phyloP scores from a whole-genome alignment of 2,329 filamentous ascomycete species.

The Arthrobotrys megalospora region DNA sequence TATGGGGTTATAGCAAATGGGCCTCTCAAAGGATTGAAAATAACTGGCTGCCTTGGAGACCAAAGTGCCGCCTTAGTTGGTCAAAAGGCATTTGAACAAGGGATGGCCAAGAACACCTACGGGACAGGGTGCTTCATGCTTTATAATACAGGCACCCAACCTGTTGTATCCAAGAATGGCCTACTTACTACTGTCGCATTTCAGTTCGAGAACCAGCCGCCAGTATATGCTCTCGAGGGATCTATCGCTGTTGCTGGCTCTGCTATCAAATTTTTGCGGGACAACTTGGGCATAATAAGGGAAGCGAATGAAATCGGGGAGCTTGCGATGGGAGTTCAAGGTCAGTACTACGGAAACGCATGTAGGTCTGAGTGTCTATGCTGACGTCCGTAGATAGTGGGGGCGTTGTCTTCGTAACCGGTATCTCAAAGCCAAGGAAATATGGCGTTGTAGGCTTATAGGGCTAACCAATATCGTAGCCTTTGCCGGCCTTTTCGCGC shows the following conservation, averaged over 20 bases:
- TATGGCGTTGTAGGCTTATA: not conserved
- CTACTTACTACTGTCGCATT: conserved; percentile 90
- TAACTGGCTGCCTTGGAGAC: conserved; percentile 88
- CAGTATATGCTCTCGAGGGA: conserved; percentile 83
- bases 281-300: conserved; percentile 76
- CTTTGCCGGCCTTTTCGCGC: conserved; percentile 90
- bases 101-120: conserved; percentile 91
- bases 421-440: not conserved
- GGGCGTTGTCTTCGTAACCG: conserved; percentile 85
- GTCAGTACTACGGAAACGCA: conserved; percentile 35
- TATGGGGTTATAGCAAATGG: conserved; percentile 80
- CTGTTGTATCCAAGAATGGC: conserved; percentile 86
- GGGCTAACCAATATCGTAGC: conserved; percentile 68
- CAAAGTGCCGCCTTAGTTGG: conserved; percentile 89
- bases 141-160: conserved; percentile 88
- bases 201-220: conserved; percentile 79
- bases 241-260: conserved; percentile 86
- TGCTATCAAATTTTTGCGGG: conserved; percentile 80
- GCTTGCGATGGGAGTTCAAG: conserved; percentile 62
- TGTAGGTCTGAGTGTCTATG: not conserved
- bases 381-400: conserved; percentile 76
- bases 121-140: conserved; percentile 91
- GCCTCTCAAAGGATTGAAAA: conserved; percentile 77
- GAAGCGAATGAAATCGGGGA: conserved; percentile 68
- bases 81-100: conserved; percentile 85